Evolutionary conservation across 2,329 filamentous ascomycete species (phyloP), one percentile per base, ranked within the genome.

Genomic region (Escovopsis weberi): DNA sequence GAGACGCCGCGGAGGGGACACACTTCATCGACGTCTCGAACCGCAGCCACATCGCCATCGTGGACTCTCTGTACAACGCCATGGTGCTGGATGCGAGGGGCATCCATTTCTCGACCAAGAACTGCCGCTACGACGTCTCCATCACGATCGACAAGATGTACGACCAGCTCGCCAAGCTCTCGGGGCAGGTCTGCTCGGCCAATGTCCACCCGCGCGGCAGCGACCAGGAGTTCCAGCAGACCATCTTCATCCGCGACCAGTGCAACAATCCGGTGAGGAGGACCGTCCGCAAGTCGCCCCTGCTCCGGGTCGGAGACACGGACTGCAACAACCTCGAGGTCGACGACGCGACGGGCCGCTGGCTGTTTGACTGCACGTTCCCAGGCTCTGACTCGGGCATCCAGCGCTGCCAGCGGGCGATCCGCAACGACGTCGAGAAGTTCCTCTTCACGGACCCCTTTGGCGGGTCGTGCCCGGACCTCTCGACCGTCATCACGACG

Each of bases 311-410:
- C 6, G 62, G 60, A 2, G 50, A 53, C 5, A 55, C 58, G 0
- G 47, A 52, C 8, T 65, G 62, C 42, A 47, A 48, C 1, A 50
- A 55, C 3, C 49, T 58, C 6, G 42, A 48, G 5, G 53, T 59
- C 1, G 53, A 59, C 15, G 53, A 52, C 26, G 18, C 44, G 0
- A 53, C 48, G 4, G 60, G 60, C 1, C 48, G 47, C 1, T 63
- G 60, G 60, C 50, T 53, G 26, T 63, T 63, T 45, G 55, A 56
- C 26, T 65, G 62, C 41, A 53, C 54, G 0, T 65, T 61, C 39
- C 59, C 62, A 0, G 58, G 57, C 1, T 51, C 53, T 1, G 51
- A 52, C 10, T 60, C 61, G 1, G 49, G 50, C 0, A 52, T 51
- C 0, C 43, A 53, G 39, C 50, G 46, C 18, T 65, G 62, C 41